These are phyloP conservation scores for Vaccinium darrowii DNA, from an alignment of 148 eudicot genomes.

Conservation along the genomic window DNA sequence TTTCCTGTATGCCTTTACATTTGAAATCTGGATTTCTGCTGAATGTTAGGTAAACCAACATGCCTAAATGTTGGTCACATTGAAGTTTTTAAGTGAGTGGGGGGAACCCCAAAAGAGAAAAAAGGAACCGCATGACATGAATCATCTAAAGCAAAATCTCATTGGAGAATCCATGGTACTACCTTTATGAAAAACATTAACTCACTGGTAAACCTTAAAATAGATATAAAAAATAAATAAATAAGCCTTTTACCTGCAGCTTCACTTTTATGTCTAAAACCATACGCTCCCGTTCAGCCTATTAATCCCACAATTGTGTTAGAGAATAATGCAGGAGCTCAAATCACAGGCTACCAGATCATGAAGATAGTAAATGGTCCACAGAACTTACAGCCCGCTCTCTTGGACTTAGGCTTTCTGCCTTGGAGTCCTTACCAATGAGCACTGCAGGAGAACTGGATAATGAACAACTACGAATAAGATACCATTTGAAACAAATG, in stretches of 20 bases:
- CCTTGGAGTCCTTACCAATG: conserved; percentile 45
- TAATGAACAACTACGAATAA: conserved; percentile 7
- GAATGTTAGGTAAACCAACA: conserved; percentile 2
- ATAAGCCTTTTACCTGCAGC: conserved; percentile 63
- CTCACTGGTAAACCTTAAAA: background rate
- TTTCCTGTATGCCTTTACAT: background rate
- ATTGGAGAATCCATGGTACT: background rate
- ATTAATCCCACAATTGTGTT: conserved; percentile 19
- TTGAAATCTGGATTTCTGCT: background rate
- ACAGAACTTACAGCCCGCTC: conserved; percentile 87
- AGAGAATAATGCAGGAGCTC: background rate
- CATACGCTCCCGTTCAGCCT: conserved; percentile 99
- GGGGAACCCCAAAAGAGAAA: background rate
- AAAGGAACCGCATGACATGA: background rate
- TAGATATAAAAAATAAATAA: background rate
- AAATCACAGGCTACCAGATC: conserved; percentile 7
- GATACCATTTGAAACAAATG: background rate
- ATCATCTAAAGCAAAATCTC: background rate
- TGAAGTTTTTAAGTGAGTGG: background rate
- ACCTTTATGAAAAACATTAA: background rate
- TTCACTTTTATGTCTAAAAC: conserved; percentile 95
- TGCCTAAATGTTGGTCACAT: background rate
- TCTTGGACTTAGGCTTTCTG: conserved; percentile 90
- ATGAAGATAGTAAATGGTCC: conserved; percentile 1
- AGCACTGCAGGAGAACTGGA: conserved; percentile 41